Conservation (phyloP, 495 filamentous ascomycete species). For the Talaromyces liani region DNA sequence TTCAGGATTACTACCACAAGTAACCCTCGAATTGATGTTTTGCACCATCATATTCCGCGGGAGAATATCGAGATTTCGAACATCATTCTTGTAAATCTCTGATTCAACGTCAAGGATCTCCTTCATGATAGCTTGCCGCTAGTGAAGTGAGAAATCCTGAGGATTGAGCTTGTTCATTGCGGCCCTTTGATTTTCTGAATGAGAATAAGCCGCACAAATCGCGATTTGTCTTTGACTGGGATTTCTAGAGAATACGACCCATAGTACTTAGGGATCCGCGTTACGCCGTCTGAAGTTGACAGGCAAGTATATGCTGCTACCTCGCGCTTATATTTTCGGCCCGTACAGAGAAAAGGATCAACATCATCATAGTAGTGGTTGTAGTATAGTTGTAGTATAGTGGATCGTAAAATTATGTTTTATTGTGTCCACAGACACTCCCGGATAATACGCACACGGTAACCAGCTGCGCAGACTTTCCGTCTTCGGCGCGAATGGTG, state of each 20-base stretch:
- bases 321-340: constrained; percentile 22
- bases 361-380: constrained; percentile 17
- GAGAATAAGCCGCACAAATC: not conserved
- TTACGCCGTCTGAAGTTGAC: constrained; percentile 12
- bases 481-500: constrained; percentile 16
- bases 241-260: constrained; percentile 15
- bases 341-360: constrained; percentile 19
- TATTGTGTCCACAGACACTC: not conserved
- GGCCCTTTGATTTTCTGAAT: not conserved
- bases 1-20: not conserved
- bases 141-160: not conserved
- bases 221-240: not conserved
- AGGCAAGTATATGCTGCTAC: constrained; percentile 17
- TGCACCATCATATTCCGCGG: not conserved
- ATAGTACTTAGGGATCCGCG: constrained; percentile 16
- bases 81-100: not conserved
- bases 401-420: constrained; percentile 22
- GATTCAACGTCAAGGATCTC: not conserved
- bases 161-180: not conserved
- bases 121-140: not conserved
- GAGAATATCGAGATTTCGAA: not conserved
- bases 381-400: constrained; percentile 22
- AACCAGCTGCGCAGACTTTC: constrained; percentile 19
- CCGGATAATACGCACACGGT: constrained; percentile 8
- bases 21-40: not conserved